Conservation (phyloP, 345 rosid genomes). For the Linum tenue region DNA sequence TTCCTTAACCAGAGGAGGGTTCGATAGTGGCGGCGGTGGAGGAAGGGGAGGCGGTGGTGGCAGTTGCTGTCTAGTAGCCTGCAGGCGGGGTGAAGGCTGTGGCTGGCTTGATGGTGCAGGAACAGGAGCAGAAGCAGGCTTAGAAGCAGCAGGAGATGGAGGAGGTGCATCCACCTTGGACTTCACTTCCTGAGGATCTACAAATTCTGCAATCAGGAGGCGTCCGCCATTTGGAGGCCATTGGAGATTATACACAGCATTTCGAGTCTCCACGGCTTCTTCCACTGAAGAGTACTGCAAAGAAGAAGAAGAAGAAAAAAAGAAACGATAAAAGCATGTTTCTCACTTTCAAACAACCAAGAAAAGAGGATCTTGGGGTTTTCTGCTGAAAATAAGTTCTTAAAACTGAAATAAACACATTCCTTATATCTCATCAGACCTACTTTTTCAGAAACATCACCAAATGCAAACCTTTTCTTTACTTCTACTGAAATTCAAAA, state of each 20-base stretch:
- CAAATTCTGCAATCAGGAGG: constrained; percentile 71
- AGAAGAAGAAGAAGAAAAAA: constrained; percentile 3
- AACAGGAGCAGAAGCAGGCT: constrained; percentile 21
- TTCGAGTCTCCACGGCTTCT: constrained; percentile 76
- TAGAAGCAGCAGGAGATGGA: constrained; percentile 27
- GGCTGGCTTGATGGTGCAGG: constrained; percentile 25
- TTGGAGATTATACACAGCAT: constrained; percentile 79
- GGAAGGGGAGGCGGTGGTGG: constrained; percentile 48
- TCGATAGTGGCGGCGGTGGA: constrained; percentile 50
- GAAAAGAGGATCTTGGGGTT: too few relatives aligned
- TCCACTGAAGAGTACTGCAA: constrained; percentile 81
- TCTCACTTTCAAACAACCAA: too few relatives aligned
- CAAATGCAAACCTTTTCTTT: too few relatives aligned
- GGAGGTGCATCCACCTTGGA: constrained; percentile 54
- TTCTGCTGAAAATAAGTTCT: too few relatives aligned
- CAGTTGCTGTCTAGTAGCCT: constrained; percentile 47
- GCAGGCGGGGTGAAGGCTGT: constrained; percentile 46
- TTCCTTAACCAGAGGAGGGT: constrained; percentile 43
- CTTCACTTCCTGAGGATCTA: constrained; percentile 74
- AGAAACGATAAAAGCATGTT: too few relatives aligned
- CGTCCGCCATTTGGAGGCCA: constrained; percentile 99
- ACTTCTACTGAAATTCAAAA: too few relatives aligned
- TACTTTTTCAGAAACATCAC: too few relatives aligned
- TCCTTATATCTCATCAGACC: too few relatives aligned
- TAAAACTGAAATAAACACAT: too few relatives aligned